These are phyloP conservation scores for Polytolypa hystricis DNA, from an alignment of 2,329 filamentous ascomycete genomes.

Conservation along the genomic window DNA sequence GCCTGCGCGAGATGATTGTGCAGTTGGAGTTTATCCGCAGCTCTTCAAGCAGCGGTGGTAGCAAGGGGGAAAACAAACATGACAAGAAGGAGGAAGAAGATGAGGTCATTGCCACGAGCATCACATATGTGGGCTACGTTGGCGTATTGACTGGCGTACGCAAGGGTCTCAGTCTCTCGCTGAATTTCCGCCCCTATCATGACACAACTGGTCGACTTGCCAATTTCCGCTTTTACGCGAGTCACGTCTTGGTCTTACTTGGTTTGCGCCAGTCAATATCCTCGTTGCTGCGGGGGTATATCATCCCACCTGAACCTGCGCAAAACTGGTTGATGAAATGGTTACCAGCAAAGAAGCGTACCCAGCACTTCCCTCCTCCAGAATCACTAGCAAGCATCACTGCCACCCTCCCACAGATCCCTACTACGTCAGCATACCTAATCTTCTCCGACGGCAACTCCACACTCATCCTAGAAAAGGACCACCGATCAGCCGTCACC, in stretches of 20 bases:
- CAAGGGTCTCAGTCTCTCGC: conserved; percentile 35
- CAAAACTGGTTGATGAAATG: conserved; percentile 2
- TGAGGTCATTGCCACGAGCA: conserved; percentile 33
- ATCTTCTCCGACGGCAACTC: conserved; percentile 42
- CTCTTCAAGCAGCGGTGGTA: too few relatives aligned
- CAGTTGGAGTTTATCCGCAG: conserved; percentile 40
- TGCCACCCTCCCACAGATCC: conserved; percentile 24
- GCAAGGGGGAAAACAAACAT: too few relatives aligned
- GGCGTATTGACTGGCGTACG: conserved; percentile 41
- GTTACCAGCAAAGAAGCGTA: neutral
- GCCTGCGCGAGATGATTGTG: conserved; percentile 39
- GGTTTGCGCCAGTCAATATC: conserved; percentile 44
- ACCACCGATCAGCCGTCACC: conserved; percentile 36
- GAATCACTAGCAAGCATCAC: conserved; percentile 19
- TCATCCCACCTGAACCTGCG: conserved; percentile 22
- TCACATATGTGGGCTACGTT: conserved; percentile 42
- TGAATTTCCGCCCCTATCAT: conserved; percentile 37
- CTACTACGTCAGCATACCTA: conserved; percentile 46
- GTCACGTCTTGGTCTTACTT: conserved; percentile 41
- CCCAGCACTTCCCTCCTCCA: neutral
- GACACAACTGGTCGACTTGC: conserved; percentile 12
- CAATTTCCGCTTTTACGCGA: conserved; percentile 12
- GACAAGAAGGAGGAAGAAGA: too few relatives aligned
- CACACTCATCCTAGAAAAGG: conserved; percentile 46
- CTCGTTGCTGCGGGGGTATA: conserved; percentile 37